phyloP scores from a whole-genome alignment of 2,329 filamentous ascomycete species.

The Teratosphaeria zuluensis region DNA sequence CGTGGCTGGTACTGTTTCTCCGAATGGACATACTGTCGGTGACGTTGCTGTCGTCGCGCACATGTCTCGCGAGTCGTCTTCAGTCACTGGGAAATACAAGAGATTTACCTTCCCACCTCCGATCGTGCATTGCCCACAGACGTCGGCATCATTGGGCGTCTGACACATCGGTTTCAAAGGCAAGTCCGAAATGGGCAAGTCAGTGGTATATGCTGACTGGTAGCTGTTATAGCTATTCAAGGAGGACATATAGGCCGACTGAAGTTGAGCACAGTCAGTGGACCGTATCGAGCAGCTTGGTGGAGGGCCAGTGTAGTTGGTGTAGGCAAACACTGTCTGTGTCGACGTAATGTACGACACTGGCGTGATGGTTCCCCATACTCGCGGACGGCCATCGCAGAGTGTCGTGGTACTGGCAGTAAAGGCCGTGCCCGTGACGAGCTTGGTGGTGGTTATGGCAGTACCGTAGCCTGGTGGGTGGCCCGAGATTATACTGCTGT shows the following conservation, averaged over 20 bases:
- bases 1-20: constrained; percentile 14
- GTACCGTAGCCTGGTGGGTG: background rate
- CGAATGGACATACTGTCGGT: constrained; percentile 15
- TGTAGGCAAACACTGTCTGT: constrained; percentile 4
- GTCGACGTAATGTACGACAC: constrained; percentile 11
- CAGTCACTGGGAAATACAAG: constrained; percentile 20
- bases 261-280: constrained; percentile 20
- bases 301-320: constrained; percentile 4
- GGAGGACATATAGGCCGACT: constrained; percentile 17
- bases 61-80: constrained; percentile 17
- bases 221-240: background rate
- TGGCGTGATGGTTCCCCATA: constrained; percentile 13
- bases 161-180: background rate
- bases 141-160: constrained; percentile 10
- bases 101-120: constrained; percentile 21
- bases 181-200: background rate
- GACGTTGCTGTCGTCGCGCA: constrained; percentile 19
- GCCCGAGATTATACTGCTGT: background rate
- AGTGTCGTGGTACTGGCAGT: constrained; percentile 20
- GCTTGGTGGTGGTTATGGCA: background rate
- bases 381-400: constrained; percentile 22
- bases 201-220: background rate
- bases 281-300: constrained; percentile 17
- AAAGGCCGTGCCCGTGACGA: constrained; percentile 1
- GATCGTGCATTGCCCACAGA: constrained; percentile 23